Conservation (phyloP, 148 eudicot species). For the Bassia scoparia region DNA sequence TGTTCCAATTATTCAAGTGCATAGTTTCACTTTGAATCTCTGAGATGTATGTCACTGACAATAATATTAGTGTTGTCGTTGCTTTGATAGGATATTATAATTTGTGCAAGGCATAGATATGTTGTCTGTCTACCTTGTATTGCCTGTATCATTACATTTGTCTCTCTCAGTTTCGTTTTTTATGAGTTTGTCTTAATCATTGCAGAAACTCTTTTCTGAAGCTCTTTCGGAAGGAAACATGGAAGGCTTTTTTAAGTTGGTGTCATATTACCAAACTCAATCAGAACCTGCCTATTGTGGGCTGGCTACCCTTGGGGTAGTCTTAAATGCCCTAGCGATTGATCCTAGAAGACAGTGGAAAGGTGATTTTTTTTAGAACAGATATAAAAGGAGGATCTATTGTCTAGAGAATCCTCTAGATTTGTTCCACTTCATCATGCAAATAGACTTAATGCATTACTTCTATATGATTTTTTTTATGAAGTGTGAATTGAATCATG, state of each 20-base stretch:
- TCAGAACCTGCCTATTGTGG: constrained; percentile 99
- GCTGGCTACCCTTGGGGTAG: constrained; percentile 90
- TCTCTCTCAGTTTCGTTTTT: not conserved
- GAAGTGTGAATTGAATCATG: not conserved
- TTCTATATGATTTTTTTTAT: not conserved
- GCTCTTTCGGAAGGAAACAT: constrained; percentile 68
- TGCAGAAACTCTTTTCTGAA: constrained; percentile 82
- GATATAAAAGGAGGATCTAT: not conserved
- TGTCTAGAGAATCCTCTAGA: not conserved
- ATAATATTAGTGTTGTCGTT: not conserved
- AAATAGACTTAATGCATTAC: not conserved
- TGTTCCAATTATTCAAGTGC: not conserved
- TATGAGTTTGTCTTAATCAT: constrained; percentile 4
- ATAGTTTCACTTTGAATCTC: not conserved
- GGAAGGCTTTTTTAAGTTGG: constrained; percentile 85
- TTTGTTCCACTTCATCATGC: not conserved
- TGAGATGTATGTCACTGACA: not conserved
- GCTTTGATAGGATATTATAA: not conserved
- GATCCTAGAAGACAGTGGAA: constrained; percentile 98
- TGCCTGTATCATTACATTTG: not conserved
- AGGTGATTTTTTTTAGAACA: constrained; percentile 41
- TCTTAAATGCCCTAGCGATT: constrained; percentile 87
- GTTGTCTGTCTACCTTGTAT: not conserved
- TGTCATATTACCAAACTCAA: constrained; percentile 89
- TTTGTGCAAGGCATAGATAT: not conserved